Evolutionary conservation across 345 rosid genomes (phyloP).

Genomic region (Rubroshorea leprosula): DNA sequence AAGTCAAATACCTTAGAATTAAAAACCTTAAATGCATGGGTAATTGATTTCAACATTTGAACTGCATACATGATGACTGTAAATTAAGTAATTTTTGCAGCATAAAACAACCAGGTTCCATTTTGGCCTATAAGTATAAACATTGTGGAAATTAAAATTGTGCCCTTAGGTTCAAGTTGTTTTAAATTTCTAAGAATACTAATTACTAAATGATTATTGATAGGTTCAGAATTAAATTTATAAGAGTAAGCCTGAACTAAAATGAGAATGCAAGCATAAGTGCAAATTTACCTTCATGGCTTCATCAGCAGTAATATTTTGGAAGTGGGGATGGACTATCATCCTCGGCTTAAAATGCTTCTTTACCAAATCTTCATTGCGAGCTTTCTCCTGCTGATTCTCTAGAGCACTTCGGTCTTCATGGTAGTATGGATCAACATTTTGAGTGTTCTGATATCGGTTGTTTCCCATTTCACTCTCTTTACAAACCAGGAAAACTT

Average conservation of each 20-base stretch:
- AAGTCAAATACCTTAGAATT: not conserved
- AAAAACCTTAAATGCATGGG: not conserved
- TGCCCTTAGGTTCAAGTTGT: not conserved
- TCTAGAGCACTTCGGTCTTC: constrained; percentile 69
- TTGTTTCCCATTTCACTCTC: constrained; percentile 85
- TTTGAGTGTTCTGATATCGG: constrained; percentile 40
- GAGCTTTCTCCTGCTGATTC: constrained; percentile 77
- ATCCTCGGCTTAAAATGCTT: constrained; percentile 91
- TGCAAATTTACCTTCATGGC: constrained; percentile 69
- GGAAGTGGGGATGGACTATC: constrained; percentile 98
- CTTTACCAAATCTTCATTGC: constrained; percentile 86
- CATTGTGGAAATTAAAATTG: not conserved
- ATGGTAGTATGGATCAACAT: constrained; percentile 65
- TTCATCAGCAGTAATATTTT: constrained; percentile 89
- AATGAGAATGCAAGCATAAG: not conserved
- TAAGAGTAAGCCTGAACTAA: not conserved
- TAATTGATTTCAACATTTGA: not conserved
- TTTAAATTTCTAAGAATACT: not conserved
- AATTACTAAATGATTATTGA: not conserved
- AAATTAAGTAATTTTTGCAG: not conserved
- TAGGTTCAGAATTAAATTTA: not conserved
- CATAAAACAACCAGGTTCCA: not conserved
- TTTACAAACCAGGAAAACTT: constrained; percentile 66
- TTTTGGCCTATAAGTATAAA: not conserved
- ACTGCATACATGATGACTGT: not conserved